These are phyloP conservation scores for Kuraishia ogatae DNA, from an alignment of 805 yeast genomes.

Conservation along the genomic window DNA sequence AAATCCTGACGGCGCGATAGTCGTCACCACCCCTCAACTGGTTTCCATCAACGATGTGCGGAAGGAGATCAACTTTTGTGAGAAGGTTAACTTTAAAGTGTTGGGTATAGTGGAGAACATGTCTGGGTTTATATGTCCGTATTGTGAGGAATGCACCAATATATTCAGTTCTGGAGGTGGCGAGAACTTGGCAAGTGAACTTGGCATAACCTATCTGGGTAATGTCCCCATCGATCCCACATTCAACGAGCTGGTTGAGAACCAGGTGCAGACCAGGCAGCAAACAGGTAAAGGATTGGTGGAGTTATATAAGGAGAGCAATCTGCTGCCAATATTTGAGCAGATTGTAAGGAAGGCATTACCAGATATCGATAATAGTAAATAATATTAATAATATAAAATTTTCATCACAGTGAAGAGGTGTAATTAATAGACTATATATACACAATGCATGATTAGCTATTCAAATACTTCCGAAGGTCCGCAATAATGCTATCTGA, in stretches of 20 bases:
- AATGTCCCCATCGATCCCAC: conserved; percentile 89
- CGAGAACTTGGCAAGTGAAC: conserved; percentile 49
- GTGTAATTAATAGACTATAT: too few relatives aligned
- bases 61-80: conserved; percentile 89
- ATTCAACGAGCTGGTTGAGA: conserved; percentile 84
- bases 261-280: conserved; percentile 55
- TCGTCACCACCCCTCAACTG: conserved; percentile 94
- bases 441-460: too few relatives aligned
- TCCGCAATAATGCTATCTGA: background rate
- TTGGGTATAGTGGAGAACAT: conserved; percentile 91
- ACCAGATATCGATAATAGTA: conserved; percentile 12
- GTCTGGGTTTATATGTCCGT: conserved; percentile 95
- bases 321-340: conserved; percentile 34
- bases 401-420: too few relatives aligned
- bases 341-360: conserved; percentile 32
- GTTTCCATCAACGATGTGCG: conserved; percentile 92
- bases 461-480: background rate
- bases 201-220: conserved; percentile 66
- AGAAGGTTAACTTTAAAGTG: conserved; percentile 69
- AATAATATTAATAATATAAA: too few relatives aligned
- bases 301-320: conserved; percentile 26
- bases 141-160: conserved; percentile 85
- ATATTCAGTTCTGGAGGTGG: conserved; percentile 96
- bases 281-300: conserved; percentile 24
- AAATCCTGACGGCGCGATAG: conserved; percentile 82